Percentiles rank a stretch among this genome's conserved stretches.
Conservation (phyloP, 805 yeast genomes). For the Deakozyma indianensis region DNA sequence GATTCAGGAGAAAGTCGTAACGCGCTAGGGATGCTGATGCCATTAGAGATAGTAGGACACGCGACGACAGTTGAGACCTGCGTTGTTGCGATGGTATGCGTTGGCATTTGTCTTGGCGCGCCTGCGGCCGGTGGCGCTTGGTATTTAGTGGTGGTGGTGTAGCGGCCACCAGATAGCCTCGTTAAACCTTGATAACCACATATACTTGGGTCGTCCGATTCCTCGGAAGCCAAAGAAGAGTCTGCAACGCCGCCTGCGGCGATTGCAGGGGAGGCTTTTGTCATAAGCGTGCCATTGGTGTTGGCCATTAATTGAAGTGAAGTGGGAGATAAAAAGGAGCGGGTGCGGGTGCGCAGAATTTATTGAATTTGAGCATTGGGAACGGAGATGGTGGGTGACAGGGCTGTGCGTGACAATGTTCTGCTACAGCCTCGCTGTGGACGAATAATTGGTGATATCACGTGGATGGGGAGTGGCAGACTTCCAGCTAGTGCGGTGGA, state of each 20-base stretch:
- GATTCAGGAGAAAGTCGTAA: neutral
- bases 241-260: constrained; percentile 1
- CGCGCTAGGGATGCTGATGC: neutral
- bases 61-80: neutral
- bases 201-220: constrained; percentile 1
- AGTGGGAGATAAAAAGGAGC: neutral
- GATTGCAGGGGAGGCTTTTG: neutral
- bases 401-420: neutral
- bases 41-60: neutral
- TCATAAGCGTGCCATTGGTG: neutral
- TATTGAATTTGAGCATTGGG: neutral
- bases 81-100: too few species aligned
- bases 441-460: too few species aligned
- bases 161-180: neutral
- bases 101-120: too few species aligned
- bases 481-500: too few species aligned
- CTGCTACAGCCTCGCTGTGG: too few species aligned
- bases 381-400: neutral
- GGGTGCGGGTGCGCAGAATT: neutral
- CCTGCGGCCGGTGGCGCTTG: too few species aligned
- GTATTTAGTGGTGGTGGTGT: too few species aligned
- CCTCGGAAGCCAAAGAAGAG: neutral
- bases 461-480: neutral
- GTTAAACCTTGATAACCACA: neutral
- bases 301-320: neutral